Percentiles rank a stretch among this genome's conserved stretches.
Evolutionary conservation across 2,329 filamentous ascomycete species (phyloP).

Genomic region (Diplodia sapinea): DNA sequence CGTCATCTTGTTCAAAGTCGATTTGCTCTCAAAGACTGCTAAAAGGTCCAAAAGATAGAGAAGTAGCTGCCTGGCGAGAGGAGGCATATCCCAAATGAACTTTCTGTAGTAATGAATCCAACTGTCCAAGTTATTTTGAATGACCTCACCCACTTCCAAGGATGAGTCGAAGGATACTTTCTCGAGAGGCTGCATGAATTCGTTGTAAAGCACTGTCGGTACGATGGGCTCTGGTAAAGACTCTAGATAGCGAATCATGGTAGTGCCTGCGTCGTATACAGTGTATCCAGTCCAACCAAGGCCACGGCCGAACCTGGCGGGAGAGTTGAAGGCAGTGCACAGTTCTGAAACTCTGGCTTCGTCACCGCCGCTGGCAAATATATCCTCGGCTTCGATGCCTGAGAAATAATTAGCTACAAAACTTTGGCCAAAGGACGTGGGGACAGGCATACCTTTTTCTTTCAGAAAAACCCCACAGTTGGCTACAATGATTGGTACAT

Average conservation of each 20-base stretch:
- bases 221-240: neutral
- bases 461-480: neutral
- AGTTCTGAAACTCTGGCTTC: neutral
- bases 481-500: neutral
- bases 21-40: neutral
- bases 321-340: neutral
- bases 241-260: neutral
- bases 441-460: neutral
- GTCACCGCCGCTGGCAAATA: neutral
- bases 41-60: neutral
- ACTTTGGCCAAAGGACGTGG: neutral
- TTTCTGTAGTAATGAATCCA: neutral
- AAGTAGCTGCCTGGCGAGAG: neutral
- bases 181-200: neutral
- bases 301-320: neutral
- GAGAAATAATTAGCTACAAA: neutral
- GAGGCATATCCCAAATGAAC: neutral
- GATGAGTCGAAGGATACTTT: neutral
- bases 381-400: neutral
- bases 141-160: neutral
- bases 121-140: neutral
- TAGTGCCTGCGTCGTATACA: neutral
- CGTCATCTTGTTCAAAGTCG: neutral
- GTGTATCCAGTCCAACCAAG: neutral
- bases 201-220: neutral